Evolutionary conservation across 257 asterid genomes (phyloP).

Genomic region (Jasminum sambac): DNA sequence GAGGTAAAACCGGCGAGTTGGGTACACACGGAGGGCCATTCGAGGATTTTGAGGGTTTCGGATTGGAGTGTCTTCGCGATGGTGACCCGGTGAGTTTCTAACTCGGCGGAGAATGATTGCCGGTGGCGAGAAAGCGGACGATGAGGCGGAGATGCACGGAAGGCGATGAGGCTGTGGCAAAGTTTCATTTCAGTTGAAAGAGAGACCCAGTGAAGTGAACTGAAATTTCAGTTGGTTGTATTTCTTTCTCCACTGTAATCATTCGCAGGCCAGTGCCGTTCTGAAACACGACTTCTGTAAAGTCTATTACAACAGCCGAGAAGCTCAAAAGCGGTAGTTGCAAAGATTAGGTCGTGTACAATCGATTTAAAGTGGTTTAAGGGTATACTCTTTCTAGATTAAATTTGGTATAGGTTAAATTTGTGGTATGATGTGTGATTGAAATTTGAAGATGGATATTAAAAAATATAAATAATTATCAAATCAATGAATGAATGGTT

Average conservation of each 20-base stretch:
- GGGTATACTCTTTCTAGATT: too few relatives aligned
- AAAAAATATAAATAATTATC: too few relatives aligned
- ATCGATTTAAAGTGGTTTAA: too few relatives aligned
- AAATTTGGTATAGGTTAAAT: too few relatives aligned
- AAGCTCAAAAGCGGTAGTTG: too few relatives aligned
- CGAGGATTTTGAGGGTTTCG: slow-evolving; percentile 76
- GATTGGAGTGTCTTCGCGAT: slow-evolving; percentile 70
- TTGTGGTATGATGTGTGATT: too few relatives aligned
- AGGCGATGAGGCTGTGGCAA: slow-evolving; percentile 42
- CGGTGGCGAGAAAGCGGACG: slow-evolving; percentile 26
- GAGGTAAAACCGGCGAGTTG: slow-evolving; percentile 86
- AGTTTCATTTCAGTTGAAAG: slow-evolving; percentile 42
- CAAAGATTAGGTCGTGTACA: too few relatives aligned
- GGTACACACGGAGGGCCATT: slow-evolving; percentile 91
- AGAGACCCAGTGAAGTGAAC: slow-evolving; percentile 10
- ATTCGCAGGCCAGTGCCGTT: not conserved
- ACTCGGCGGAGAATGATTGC: slow-evolving; percentile 39
- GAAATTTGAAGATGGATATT: too few relatives aligned
- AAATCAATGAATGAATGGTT: too few relatives aligned
- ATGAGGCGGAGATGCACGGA: slow-evolving; percentile 35
- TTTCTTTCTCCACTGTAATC: not conserved
- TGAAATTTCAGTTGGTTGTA: slow-evolving; percentile 17
- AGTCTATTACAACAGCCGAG: too few relatives aligned
- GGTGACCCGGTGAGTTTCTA: slow-evolving; percentile 35
- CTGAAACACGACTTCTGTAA: not conserved